These are phyloP conservation scores for Ehretia macrophylla DNA, from an alignment of 257 asterid genomes.

Conservation along the genomic window DNA sequence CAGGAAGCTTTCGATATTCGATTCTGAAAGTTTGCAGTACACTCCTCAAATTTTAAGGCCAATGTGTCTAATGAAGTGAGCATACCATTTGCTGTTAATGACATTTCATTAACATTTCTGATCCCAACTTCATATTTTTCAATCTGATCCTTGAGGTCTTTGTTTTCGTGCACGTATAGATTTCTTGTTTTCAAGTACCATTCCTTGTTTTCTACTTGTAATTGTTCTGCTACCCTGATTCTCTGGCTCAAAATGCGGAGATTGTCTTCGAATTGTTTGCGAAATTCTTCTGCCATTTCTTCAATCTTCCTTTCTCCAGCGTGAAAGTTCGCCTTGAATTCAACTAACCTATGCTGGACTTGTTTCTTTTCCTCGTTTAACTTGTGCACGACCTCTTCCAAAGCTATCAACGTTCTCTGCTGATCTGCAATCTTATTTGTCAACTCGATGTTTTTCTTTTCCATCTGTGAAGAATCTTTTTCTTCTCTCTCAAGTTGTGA, in stretches of 20 bases:
- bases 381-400: slow-evolving; percentile 10
- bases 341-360: slow-evolving; percentile 6
- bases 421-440: slow-evolving; percentile 32
- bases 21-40: slow-evolving; percentile 48
- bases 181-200: slow-evolving; percentile 51
- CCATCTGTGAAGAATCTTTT: slow-evolving; percentile 25
- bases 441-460: slow-evolving; percentile 37
- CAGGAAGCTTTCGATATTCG: slow-evolving; percentile 66
- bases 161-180: slow-evolving; percentile 31
- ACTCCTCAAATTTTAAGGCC: slow-evolving; percentile 51
- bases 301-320: slow-evolving; percentile 53
- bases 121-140: slow-evolving; percentile 23
- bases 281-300: slow-evolving; percentile 59
- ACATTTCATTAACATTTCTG: slow-evolving; percentile 37
- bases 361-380: slow-evolving; percentile 28
- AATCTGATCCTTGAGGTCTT: slow-evolving; percentile 30
- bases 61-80: slow-evolving; percentile 49
- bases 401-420: slow-evolving; percentile 13
- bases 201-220: slow-evolving; percentile 70
- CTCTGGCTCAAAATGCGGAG: slow-evolving; percentile 67
- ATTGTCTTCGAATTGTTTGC: slow-evolving; percentile 64
- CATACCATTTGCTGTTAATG: slow-evolving; percentile 42
- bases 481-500: slow-evolving; percentile 28
- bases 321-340: slow-evolving; percentile 36
- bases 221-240: slow-evolving; percentile 78